phyloP scores from a whole-genome alignment of 805 yeast species.

The Candida ipomoeae region DNA sequence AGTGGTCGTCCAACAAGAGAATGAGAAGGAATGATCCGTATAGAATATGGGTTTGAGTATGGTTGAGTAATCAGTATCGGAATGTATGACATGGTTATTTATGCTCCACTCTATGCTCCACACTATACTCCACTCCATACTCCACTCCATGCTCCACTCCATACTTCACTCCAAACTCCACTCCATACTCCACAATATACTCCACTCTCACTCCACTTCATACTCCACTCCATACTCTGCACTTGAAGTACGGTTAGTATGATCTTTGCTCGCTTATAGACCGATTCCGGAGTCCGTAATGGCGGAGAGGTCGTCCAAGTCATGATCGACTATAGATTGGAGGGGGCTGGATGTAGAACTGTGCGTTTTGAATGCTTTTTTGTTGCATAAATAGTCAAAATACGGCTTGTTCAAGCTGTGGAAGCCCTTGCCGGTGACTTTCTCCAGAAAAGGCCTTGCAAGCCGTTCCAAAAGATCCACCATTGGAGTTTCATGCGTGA shows the following conservation, averaged over 20 bases:
- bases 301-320: constrained; percentile 25
- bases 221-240: no score
- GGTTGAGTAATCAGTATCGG: no score
- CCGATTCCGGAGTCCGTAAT: neutral
- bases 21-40: no score
- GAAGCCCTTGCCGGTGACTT: constrained; percentile 40
- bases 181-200: no score
- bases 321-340: constrained; percentile 30
- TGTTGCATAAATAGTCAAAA: constrained; percentile 27
- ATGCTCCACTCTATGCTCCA: no score
- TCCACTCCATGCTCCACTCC: no score
- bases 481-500: constrained; percentile 9
- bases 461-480: constrained; percentile 19
- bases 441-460: constrained; percentile 32
- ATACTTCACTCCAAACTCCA: no score
- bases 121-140: no score
- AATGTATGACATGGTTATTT: no score
- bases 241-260: neutral
- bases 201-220: no score
- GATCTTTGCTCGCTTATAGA: neutral
- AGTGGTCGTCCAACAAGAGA: constrained; percentile 75
- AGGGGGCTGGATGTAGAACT: neutral
- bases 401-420: constrained; percentile 32
- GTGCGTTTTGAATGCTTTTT: neutral
- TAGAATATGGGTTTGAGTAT: no score